Percentiles rank a stretch among this genome's conserved stretches.
These are phyloP conservation scores for Colletotrichum sp. DNA, from an alignment of 2,329 filamentous ascomycete species.

Conservation along the genomic window DNA sequence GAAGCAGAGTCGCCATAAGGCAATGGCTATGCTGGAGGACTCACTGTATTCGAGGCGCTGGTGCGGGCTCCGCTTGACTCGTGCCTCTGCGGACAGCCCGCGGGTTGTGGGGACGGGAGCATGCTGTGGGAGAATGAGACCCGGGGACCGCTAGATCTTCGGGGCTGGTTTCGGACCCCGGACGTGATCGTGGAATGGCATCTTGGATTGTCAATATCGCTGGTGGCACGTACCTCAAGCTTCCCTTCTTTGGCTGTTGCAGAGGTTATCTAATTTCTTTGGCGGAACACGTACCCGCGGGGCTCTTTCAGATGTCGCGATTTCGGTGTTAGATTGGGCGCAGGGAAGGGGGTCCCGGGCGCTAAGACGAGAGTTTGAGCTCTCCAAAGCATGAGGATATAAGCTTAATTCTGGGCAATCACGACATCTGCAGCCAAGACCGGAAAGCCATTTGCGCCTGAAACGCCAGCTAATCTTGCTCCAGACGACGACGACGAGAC, in stretches of 20 bases:
- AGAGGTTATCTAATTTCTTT: too few species aligned
- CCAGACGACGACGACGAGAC: neutral
- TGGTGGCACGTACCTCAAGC: neutral
- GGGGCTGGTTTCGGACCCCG: neutral
- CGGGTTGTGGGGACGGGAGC: neutral
- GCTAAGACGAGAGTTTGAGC: neutral
- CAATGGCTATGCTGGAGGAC: neutral
- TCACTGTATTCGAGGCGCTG: neutral
- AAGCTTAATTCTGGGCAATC: neutral
- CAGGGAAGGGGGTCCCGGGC: neutral
- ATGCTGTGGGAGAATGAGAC: neutral
- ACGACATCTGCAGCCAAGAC: neutral
- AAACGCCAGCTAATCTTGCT: neutral
- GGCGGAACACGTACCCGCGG: neutral
- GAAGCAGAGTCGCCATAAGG: fast-evolving
- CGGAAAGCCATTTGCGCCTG: neutral
- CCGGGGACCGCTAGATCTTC: neutral
- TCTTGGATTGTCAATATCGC: neutral
- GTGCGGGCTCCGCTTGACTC: neutral
- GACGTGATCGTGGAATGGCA: neutral
- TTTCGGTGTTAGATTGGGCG: neutral
- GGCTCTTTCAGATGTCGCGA: neutral
- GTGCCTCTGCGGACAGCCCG: neutral
- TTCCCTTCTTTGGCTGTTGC: neutral
- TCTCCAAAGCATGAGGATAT: neutral